A percentile compares a stretch with the other conserved stretches of the same genome.
These are phyloP conservation scores for Claviceps capensis DNA, from an alignment of 2,329 filamentous ascomycete genomes.

Conservation along the genomic window DNA sequence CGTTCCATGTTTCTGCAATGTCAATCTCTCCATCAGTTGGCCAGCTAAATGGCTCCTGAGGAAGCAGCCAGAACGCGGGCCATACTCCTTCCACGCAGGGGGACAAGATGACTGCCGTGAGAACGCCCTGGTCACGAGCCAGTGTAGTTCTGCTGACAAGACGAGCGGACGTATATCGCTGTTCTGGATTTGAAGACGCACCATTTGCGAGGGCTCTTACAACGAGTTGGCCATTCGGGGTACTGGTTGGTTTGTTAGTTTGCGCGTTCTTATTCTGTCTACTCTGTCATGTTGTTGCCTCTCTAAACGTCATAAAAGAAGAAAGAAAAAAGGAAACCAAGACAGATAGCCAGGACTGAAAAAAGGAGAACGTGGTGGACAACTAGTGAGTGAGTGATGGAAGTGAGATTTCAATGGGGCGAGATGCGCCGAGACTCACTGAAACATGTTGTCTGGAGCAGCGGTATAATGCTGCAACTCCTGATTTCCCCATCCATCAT, in stretches of 20 bases:
- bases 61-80: conserved; percentile 49
- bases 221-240: conserved; percentile 35
- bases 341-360: no score
- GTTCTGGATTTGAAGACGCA: conserved; percentile 18
- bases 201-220: conserved; percentile 34
- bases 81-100: conserved; percentile 44
- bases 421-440: conserved; percentile 18
- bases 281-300: neutral
- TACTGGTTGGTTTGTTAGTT: conserved; percentile 15
- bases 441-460: conserved; percentile 35
- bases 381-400: no score
- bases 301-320: neutral
- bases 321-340: neutral
- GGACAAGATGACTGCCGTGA: conserved; percentile 35
- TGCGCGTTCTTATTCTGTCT: neutral
- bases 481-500: conserved; percentile 49
- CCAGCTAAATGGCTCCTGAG: conserved; percentile 43
- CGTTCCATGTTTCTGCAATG: conserved; percentile 49
- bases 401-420: no score
- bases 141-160: conserved; percentile 40
- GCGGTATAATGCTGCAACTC: conserved; percentile 45
- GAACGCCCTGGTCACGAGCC: conserved; percentile 33
- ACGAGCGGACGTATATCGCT: conserved; percentile 40
- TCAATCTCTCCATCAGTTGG: conserved; percentile 46
- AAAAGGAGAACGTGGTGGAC: no score